Percentiles rank a stretch among this genome's conserved stretches.
Evolutionary conservation across 2,329 filamentous ascomycete genomes (phyloP).

Genomic region (Claviceps paspali): DNA sequence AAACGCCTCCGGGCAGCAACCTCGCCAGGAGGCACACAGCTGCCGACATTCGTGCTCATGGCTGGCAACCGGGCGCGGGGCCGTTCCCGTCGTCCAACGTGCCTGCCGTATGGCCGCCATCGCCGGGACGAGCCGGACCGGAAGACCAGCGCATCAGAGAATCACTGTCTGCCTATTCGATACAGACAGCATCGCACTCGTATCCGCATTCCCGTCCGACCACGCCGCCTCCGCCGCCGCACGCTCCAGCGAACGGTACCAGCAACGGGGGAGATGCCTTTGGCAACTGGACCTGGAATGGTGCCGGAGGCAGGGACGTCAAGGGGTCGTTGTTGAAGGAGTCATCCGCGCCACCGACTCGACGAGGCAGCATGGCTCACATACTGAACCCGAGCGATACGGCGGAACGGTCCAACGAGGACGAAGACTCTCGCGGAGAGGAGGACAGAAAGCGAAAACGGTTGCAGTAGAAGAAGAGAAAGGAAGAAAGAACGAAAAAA

Average conservation of each 20-base stretch:
- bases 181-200: slow-evolving; percentile 26
- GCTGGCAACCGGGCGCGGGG: slow-evolving; percentile 51
- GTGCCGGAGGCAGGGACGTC: slow-evolving; percentile 30
- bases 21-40: slow-evolving; percentile 79
- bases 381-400: slow-evolving; percentile 47
- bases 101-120: slow-evolving; percentile 38
- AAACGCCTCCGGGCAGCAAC: slow-evolving; percentile 41
- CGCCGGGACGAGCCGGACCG: slow-evolving; percentile 32
- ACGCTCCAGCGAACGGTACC: slow-evolving; percentile 25
- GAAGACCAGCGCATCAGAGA: slow-evolving; percentile 43
- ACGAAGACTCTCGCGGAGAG: slow-evolving; percentile 38
- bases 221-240: slow-evolving; percentile 36
- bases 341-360: slow-evolving; percentile 39
- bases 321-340: slow-evolving; percentile 37
- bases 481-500: too few species aligned
- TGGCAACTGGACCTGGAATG: slow-evolving; percentile 42
- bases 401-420: slow-evolving; percentile 38
- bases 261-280: slow-evolving; percentile 27
- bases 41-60: slow-evolving; percentile 83
- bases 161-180: slow-evolving; percentile 39
- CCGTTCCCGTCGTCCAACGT: slow-evolving; percentile 47
- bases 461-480: slow-evolving; percentile 23
- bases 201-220: slow-evolving; percentile 35
- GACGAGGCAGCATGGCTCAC: slow-evolving; percentile 46
- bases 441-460: slow-evolving; percentile 49